Evolutionary conservation across 345 rosid species (phyloP), one percentile per base, ranked within the genome.

Genomic region (Tarenaya hassleriana): DNA sequence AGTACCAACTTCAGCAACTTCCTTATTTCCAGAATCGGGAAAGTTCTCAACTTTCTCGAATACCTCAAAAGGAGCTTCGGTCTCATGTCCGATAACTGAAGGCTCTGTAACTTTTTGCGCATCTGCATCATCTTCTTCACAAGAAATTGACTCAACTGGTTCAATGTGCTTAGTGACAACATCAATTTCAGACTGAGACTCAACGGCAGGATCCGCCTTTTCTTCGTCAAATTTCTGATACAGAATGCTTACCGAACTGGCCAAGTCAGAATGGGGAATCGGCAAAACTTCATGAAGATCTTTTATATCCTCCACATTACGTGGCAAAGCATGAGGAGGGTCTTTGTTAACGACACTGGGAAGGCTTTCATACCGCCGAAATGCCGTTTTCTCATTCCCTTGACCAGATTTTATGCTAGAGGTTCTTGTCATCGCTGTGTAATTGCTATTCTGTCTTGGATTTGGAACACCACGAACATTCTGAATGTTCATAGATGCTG

Each of bases 261-360:
- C 68, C 31, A 74, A 58, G 41, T 74, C 91, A 10, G 75, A 80
- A 52, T 51, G 73, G 38, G 81, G 61, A 49, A 55, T 15, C 5
- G 88, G 86, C 52, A 82, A 51, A 64, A 83, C 75, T 73, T 86
- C 85, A 55, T 75, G 94, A 67, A 86, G 91, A 73, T 86, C 94
- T 74, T 82, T 82, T 53, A 84, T 55, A 35, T 77, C 80, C 54
- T 74, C 91, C n/a, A 60, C 59, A 37, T 73, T 66, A 40, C 27
- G 60, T 20, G 79, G 56, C 10, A 62, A 35, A 10, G 48, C 62
- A 50, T 7, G 55, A 53, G 65, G 55, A 53, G 65, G 56, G 34
- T 48, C 75, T 68, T 44, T 56, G 45, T 60, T 67, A 54, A 48
- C 68, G 24, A 51, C 34, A 75, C 47, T 41, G 7, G 82, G 86